A percentile compares a stretch with the other conserved stretches of the same genome.
These are phyloP conservation scores for Metarhizium robertsii DNA, from an alignment of 2,329 filamentous ascomycete genomes.

Conservation along the genomic window DNA sequence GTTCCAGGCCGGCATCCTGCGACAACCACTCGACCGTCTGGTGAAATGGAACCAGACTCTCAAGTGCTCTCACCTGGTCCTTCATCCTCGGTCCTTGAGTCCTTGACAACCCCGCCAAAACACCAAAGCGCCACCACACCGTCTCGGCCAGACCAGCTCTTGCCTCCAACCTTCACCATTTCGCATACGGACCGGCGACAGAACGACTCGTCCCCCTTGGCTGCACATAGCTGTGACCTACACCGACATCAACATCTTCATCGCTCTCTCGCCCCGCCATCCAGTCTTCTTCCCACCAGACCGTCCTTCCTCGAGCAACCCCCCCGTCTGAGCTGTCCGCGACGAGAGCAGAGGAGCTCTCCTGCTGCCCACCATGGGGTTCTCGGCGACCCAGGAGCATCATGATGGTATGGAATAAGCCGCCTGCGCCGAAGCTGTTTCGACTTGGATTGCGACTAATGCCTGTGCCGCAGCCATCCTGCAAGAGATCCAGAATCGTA, in stretches of 20 bases:
- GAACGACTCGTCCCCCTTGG: not conserved
- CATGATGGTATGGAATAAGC: constrained; percentile 31
- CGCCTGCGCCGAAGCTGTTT: not conserved
- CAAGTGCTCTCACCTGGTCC: too few species aligned
- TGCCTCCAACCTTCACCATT: not conserved
- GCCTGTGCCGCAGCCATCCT: constrained; percentile 21
- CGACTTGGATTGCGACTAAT: not conserved
- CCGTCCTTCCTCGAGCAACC: not conserved
- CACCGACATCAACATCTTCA: not conserved
- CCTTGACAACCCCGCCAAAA: constrained; percentile 4
- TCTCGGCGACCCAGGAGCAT: constrained; percentile 79
- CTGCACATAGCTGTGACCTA: not conserved
- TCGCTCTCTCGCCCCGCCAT: not conserved
- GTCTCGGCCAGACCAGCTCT: not conserved
- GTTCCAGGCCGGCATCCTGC: too few species aligned
- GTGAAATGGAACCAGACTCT: too few species aligned
- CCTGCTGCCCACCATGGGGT: constrained; percentile 55
- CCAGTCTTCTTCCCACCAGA: not conserved
- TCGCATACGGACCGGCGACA: not conserved
- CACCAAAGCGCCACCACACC: not conserved
- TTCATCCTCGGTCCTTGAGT: not conserved
- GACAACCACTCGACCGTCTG: too few species aligned
- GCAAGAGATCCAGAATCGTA: constrained; percentile 60
- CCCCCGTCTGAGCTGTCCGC: not conserved
- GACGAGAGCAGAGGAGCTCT: constrained; percentile 8